Evolutionary conservation across 2,329 filamentous ascomycete genomes (phyloP).

Genomic region (Aspergillus awamori): DNA sequence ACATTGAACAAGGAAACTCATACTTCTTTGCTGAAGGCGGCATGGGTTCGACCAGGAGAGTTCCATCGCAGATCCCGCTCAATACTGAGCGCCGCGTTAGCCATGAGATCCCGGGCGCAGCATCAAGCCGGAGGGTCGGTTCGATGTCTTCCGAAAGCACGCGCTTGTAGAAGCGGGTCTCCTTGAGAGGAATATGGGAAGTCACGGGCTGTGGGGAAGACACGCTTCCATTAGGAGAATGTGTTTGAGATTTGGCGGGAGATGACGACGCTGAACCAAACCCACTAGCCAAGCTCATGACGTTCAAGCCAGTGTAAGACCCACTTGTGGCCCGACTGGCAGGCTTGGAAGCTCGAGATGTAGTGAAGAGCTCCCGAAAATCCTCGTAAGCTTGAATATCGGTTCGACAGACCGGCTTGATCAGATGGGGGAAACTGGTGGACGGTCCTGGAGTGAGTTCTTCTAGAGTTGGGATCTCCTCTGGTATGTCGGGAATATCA

Average conservation of each 20-base stretch:
- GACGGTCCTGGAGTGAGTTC: constrained; percentile 65
- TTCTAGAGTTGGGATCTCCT: constrained; percentile 51
- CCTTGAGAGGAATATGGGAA: constrained; percentile 67
- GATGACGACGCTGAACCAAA: constrained; percentile 65
- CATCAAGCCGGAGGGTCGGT: constrained; percentile 85
- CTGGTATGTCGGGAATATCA: constrained; percentile 61
- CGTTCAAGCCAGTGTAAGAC: constrained; percentile 66
- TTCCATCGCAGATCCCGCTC: constrained; percentile 79
- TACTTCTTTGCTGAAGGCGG: constrained; percentile 59
- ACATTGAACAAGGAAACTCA: constrained; percentile 76
- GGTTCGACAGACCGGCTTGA: constrained; percentile 79
- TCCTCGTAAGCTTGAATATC: constrained; percentile 83
- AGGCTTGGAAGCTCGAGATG: constrained; percentile 64
- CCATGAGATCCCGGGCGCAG: constrained; percentile 90
- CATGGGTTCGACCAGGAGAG: constrained; percentile 85
- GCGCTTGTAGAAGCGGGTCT: constrained; percentile 93
- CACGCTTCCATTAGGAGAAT: constrained; percentile 52
- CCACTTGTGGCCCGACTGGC: constrained; percentile 72
- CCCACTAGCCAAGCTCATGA: constrained; percentile 56
- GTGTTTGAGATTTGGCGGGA: constrained; percentile 59
- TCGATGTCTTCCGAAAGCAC: constrained; percentile 88
- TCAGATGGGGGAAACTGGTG: constrained; percentile 76
- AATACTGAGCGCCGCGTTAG: constrained; percentile 84
- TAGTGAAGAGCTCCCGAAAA: constrained; percentile 74
- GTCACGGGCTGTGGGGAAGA: constrained; percentile 48